Evolutionary conservation across 345 rosid species (phyloP), one percentile per base, ranked within the genome.

Genomic region (Populus ilicifolia): DNA sequence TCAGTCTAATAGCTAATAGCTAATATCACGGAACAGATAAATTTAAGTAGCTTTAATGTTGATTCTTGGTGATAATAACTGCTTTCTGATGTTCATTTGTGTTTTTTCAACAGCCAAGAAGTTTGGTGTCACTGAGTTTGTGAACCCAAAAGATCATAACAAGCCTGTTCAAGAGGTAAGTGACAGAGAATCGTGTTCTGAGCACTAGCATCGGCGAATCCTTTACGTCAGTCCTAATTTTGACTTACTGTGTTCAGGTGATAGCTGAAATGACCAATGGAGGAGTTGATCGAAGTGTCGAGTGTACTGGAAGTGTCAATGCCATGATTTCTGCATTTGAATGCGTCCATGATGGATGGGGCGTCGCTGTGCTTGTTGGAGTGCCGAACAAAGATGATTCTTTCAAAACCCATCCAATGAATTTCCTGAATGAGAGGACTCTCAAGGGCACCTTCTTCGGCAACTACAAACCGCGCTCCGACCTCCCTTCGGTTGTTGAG

Each of bases 331-430:
- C 87, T 25, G 86, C 89, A 27, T 86, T 82, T 5, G 87, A 84
- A 84, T 82, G 87, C 14, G 86, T 84, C 43, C 87, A 84, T 36
- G 87, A 86, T 71, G 87, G 87, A 25, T 86, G 89, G 89, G 87
- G 89, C 11, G 85, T 86, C 48, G 88, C 86, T 29, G 86, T 83
- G 0, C 86, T 83, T 11, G 88, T 81, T 25, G 88, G 86, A 23
- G 86, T 86, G 62, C 88, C 83, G 0, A 77, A 75, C 85, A 86
- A 83, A 75, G 88, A 86, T 11, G 88, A 77, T 4, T 81, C 81
- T 41, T 86, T 86, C 80, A 86, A 81, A 61, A 81, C 86, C 1
- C 83, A 83, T 74, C 88, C 88, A 2, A 38, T 81, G 80, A 79
- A 86, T 63, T n/a, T 86, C 46, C 65, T 83, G 70, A 86, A 77